Base-by-base conservation (phyloP, 306 rosid species). In the Potentilla sterilis region DNA sequence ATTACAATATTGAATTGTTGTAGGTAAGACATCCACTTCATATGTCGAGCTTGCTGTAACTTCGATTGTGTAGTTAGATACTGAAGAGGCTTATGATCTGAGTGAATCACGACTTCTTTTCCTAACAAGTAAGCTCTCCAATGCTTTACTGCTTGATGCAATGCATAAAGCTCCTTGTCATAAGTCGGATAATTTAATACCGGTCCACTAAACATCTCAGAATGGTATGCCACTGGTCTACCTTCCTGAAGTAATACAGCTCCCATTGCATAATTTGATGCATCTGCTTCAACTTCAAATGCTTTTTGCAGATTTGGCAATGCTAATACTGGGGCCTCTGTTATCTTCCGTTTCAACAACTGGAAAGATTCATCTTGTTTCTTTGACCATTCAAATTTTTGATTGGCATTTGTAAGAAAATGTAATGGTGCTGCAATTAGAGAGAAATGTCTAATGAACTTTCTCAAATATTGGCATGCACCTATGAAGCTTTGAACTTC, bases 11-110 rank as follows among this genome's bases (percentile, higher is more conserved):
- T 48, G 15, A 71, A 51, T 51, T 49, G 0, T 28, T 49, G 14
- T 0, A 48, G 64, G 64, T 51, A 71, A 0, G 62, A 48, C 64
- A 71, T 71, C 75, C 65, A 48, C 9, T 71, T 71, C 75, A 71
- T 71, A 51, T 71, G 62, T 6, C 46, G 16, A 35, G 64, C 75
- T 32, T 71, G 44, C 22, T 71, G 48, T 19, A 71, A 51, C 28
- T 28, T 28, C 28, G 28, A 28, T 1, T 28, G 28, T 28, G 28
- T 28, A 28, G 28, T 28, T 28, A 28, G 28, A 28, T 1, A 28
- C 28, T 28, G 28, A 28, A 28, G 28, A 28, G 28, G 28, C 28
- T 28, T 48, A 6, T 71, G 62, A 14, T 71, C 18, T 13, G 18
- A 48, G 15, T 71, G 75, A 2, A 71, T 46, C 61, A 48, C 15